Evolutionary conservation across 169 alveolate species (phyloP).

Genomic region (Miamiensis avidus): DNA sequence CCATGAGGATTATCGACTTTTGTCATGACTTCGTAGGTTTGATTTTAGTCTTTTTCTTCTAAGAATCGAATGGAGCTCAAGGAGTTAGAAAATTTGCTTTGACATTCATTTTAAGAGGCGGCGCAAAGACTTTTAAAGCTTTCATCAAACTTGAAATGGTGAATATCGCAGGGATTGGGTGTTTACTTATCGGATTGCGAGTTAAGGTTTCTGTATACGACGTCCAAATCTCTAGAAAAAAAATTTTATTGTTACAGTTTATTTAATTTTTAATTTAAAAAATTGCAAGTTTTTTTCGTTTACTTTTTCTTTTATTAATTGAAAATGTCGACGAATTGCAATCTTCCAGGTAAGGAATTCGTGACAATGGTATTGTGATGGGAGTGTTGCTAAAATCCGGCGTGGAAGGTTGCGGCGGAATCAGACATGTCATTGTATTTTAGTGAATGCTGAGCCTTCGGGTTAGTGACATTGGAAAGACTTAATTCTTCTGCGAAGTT

Average conservation of each 20-base stretch:
- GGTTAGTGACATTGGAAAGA: not conserved
- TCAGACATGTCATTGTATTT: too few species aligned
- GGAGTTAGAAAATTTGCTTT: not conserved
- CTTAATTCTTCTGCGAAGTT: not conserved
- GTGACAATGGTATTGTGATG: not conserved
- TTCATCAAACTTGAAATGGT: not conserved
- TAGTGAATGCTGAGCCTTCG: not conserved
- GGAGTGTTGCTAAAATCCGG: not conserved
- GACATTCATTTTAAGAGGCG: not conserved
- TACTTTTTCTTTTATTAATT: not conserved
- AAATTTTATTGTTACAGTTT: too few species aligned
- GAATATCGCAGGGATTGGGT: not conserved
- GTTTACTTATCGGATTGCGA: not conserved
- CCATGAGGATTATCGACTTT: not conserved
- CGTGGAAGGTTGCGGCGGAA: not conserved
- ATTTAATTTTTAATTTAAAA: too few species aligned
- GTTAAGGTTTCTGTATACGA: not conserved
- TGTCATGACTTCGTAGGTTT: not conserved
- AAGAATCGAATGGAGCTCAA: not conserved
- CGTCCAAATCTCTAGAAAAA: not conserved
- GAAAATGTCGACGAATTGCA: not conserved
- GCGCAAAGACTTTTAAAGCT: not conserved
- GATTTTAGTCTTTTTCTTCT: not conserved
- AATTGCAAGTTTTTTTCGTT: too few species aligned
- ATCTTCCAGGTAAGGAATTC: not conserved